Conservation (phyloP, 768 basidiomycete genomes). For the Dictyophora rubrovolvata region DNA sequence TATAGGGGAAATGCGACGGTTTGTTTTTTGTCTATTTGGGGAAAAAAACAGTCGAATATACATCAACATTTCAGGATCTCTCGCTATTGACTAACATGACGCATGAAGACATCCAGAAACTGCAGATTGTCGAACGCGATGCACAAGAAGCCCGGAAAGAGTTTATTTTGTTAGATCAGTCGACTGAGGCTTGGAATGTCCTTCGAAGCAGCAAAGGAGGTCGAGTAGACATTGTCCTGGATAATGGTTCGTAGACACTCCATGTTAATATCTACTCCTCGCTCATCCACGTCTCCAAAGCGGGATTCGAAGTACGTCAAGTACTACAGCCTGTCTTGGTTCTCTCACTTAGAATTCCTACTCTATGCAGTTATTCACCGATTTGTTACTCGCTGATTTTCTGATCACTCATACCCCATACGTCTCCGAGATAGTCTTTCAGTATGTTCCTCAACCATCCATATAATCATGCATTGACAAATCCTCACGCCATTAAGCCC, state of each 20-base stretch:
- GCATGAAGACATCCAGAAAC: conserved; percentile 66
- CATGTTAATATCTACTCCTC: neutral
- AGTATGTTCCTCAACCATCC: conserved; percentile 38
- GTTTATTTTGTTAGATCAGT: conserved; percentile 80
- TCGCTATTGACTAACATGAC: conserved; percentile 83
- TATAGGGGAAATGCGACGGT: conserved; percentile 91
- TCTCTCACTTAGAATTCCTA: neutral
- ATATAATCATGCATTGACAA: conserved; percentile 6
- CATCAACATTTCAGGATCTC: conserved; percentile 52
- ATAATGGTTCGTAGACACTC: conserved; percentile 54
- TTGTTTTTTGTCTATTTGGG: conserved; percentile 13
- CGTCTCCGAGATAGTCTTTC: conserved; percentile 75
- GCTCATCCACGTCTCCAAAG: conserved; percentile 26
- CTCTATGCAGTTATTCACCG: conserved; percentile 70
- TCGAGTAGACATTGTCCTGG: conserved; percentile 78
- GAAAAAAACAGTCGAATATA: neutral
- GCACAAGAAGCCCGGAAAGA: conserved; percentile 66
- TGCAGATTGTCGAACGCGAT: conserved; percentile 77
- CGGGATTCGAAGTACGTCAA: conserved; percentile 73
- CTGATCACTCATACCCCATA: conserved; percentile 82
- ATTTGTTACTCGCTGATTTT: conserved; percentile 89
- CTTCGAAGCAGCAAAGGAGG: conserved; percentile 42
- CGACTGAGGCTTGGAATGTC: conserved; percentile 63
- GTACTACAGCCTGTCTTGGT: neutral
- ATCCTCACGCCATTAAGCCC: conserved; percentile 41